Evolutionary conservation across 2,329 filamentous ascomycete species (phyloP).

Genomic region (Passalora sequoiae): DNA sequence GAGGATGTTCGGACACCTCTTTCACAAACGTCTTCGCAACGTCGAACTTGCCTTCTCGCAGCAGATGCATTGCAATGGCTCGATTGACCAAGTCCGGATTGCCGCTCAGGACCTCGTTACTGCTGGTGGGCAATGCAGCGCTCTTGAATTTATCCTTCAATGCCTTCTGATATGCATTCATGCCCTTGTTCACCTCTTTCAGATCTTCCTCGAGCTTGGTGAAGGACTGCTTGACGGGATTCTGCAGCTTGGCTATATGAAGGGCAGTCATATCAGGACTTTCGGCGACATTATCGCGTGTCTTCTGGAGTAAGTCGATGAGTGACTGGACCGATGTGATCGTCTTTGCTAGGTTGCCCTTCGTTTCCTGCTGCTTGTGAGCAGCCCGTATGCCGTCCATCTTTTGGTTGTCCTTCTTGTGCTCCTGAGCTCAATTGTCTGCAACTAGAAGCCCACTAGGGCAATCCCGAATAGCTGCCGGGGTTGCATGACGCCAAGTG

Average conservation of each 20-base stretch:
- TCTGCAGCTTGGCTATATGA: constrained; percentile 77
- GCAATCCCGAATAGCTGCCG: too few species aligned
- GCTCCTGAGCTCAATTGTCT: too few species aligned
- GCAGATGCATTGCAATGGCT: constrained; percentile 91
- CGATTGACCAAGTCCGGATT: constrained; percentile 78
- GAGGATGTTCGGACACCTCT: constrained; percentile 51
- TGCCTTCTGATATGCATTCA: constrained; percentile 78
- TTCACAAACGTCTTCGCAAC: constrained; percentile 80
- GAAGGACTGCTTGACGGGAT: constrained; percentile 73
- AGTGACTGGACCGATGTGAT: constrained; percentile 77
- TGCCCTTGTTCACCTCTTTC: constrained; percentile 74
- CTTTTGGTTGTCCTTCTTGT: too few species aligned
- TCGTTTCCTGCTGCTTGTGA: constrained; percentile 65
- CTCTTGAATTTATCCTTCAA: constrained; percentile 74
- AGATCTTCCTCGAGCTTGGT: constrained; percentile 75
- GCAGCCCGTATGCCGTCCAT: constrained; percentile 69
- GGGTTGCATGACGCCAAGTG: too few species aligned
- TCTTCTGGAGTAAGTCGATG: constrained; percentile 68
- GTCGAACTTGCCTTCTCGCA: constrained; percentile 87
- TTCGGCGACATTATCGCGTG: constrained; percentile 66
- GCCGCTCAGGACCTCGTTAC: constrained; percentile 72
- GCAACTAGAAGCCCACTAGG: too few species aligned
- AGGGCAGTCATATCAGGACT: constrained; percentile 67
- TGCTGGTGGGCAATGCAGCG: constrained; percentile 65
- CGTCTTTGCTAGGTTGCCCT: constrained; percentile 63